Evolutionary conservation across 164 flowering plant species (phyloP).

Genomic region (Cinnamomum micranthum): DNA sequence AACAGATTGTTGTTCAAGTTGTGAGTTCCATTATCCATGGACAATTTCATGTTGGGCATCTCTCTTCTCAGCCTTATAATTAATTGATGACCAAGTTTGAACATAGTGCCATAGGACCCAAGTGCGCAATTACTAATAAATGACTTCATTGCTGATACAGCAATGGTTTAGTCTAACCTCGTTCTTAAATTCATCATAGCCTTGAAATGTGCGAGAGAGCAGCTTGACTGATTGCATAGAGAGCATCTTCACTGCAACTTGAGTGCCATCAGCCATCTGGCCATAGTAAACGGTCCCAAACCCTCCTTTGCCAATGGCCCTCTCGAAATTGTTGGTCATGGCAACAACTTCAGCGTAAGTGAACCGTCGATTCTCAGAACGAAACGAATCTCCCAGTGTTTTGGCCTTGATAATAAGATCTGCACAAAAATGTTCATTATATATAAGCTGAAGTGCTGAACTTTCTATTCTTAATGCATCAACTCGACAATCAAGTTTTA

Average conservation of each 20-base stretch:
- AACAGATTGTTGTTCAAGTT: no score
- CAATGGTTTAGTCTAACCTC: constrained; percentile 28
- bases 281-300: constrained; percentile 51
- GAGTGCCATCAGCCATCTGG: constrained; percentile 19
- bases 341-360: constrained; percentile 28
- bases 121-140: no score
- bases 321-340: constrained; percentile 37
- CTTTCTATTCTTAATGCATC: background rate
- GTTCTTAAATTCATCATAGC: constrained; percentile 32
- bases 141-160: no score
- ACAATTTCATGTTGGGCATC: no score
- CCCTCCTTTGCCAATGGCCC: constrained; percentile 45
- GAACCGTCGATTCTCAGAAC: constrained; percentile 18
- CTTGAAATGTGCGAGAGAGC: constrained; percentile 19
- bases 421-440: background rate
- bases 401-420: background rate
- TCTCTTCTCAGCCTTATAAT: no score
- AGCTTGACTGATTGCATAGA: constrained; percentile 18
- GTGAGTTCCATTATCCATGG: no score
- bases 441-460: no score
- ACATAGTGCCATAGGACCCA: no score
- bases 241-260: constrained; percentile 51
- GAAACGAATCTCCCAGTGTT: background rate
- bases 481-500: background rate
- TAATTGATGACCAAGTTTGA: no score